Conservation (phyloP, 129 eudicot species). For the Kitagawia praeruptora region DNA sequence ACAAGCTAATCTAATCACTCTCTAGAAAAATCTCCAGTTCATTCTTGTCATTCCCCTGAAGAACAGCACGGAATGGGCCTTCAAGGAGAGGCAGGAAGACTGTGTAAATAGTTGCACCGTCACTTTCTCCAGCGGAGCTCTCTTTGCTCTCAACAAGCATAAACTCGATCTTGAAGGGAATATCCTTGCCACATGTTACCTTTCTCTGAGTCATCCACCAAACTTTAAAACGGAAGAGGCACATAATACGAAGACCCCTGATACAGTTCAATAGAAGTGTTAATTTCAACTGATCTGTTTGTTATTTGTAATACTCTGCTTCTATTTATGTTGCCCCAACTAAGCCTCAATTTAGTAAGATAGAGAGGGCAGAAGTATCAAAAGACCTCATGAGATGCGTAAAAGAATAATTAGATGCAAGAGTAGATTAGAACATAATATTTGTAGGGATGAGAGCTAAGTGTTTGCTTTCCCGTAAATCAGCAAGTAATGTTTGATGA, state of each 20-base stretch:
- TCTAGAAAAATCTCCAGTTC: constrained; percentile 90
- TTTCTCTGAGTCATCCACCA: constrained; percentile 99
- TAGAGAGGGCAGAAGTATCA: neutral
- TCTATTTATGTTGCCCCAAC: neutral
- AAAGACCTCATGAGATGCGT: neutral
- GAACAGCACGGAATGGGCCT: constrained; percentile 90
- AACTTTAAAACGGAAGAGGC: constrained; percentile 85
- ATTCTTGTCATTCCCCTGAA: constrained; percentile 84
- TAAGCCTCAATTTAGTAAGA: neutral
- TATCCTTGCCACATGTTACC: constrained; percentile 81
- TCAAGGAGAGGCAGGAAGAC: constrained; percentile 88
- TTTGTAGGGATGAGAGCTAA: neutral
- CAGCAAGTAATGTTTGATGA: neutral
- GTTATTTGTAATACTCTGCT: neutral
- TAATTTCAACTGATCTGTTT: neutral
- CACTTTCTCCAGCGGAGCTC: constrained; percentile 36
- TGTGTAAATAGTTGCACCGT: constrained; percentile 56
- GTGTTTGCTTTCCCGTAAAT: no score
- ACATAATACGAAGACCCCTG: constrained; percentile 84
- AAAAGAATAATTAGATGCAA: neutral
- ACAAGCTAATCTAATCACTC: no score
- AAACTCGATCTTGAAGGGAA: constrained; percentile 88
- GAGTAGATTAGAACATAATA: neutral
- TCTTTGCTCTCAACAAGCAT: constrained; percentile 86
- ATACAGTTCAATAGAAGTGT: constrained; percentile 1